Conservation (phyloP, 1,284 basidiomycete species). For the Cystobasidium pallidum region DNA sequence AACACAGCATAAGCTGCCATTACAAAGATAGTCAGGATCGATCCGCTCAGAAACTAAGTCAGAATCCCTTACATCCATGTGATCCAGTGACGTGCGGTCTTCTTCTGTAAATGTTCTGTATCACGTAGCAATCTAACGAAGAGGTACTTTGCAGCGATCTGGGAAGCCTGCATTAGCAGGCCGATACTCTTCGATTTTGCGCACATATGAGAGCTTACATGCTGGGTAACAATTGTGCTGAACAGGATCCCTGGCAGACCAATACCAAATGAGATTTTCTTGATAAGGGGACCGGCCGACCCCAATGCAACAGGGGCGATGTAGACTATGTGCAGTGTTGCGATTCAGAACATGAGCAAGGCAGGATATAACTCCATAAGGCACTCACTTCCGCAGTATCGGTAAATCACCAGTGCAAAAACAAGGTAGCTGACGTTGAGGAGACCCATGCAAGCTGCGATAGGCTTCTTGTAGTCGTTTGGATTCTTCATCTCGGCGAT, state of each 20-base stretch:
- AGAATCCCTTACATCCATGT: slow-evolving; percentile 59
- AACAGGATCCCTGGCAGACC: slow-evolving; percentile 46
- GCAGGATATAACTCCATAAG: neutral
- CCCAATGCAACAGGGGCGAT: slow-evolving; percentile 58
- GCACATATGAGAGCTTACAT: slow-evolving; percentile 55
- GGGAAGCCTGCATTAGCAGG: neutral
- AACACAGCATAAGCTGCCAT: slow-evolving; percentile 57
- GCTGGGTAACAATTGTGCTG: slow-evolving; percentile 20
- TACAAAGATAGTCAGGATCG: neutral
- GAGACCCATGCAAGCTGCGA: slow-evolving; percentile 47
- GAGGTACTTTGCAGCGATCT: slow-evolving; percentile 63
- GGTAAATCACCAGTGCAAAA: slow-evolving; percentile 22
- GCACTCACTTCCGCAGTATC: slow-evolving; percentile 42
- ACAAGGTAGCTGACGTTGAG: slow-evolving; percentile 24
- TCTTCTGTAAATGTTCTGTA: slow-evolving; percentile 64
- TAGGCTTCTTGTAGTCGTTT: slow-evolving; percentile 50
- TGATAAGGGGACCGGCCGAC: slow-evolving; percentile 57
- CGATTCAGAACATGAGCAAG: neutral
- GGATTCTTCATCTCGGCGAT: slow-evolving; percentile 58
- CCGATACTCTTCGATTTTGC: too few species aligned
- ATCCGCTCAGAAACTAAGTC: slow-evolving; percentile 25
- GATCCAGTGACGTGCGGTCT: slow-evolving; percentile 66
- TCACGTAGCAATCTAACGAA: slow-evolving; percentile 67
- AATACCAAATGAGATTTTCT: slow-evolving; percentile 51
- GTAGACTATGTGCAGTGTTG: slow-evolving; percentile 38